A percentile compares a stretch with the other conserved stretches of the same genome.
These are phyloP conservation scores for Sodiomyces alkalinus DNA, from an alignment of 2,329 filamentous ascomycete genomes.

Conservation along the genomic window DNA sequence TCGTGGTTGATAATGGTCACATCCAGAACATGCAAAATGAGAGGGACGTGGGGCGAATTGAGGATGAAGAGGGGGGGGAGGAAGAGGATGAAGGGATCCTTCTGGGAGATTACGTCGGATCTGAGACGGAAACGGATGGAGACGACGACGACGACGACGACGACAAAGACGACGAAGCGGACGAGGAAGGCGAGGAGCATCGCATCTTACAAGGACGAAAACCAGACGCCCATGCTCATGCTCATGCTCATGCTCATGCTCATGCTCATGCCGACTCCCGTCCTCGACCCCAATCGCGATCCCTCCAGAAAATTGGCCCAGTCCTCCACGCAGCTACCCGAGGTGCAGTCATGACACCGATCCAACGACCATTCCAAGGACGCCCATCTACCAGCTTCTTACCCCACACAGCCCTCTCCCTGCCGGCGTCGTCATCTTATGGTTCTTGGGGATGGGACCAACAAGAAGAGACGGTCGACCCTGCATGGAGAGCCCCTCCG, in stretches of 20 bases:
- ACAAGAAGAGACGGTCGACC: conserved; percentile 16
- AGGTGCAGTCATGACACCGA: too few relatives aligned
- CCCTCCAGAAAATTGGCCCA: too few relatives aligned
- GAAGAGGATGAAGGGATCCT: conserved; percentile 20
- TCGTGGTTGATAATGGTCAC: conserved; percentile 88
- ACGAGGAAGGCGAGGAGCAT: conserved; percentile 15
- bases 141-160: conserved; percentile 9
- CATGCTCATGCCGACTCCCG: too few relatives aligned
- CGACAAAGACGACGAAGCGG: conserved; percentile 12
- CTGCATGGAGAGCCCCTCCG: conserved; percentile 22
- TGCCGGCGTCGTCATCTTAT: conserved; percentile 3
- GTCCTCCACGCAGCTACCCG: too few relatives aligned
- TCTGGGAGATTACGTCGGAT: conserved; percentile 13
- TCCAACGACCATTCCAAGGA: too few relatives aligned
- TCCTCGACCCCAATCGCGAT: too few relatives aligned
- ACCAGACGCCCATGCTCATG: too few relatives aligned
- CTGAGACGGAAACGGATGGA: conserved; percentile 5
- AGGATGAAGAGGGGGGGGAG: conserved; percentile 15
- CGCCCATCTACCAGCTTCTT: too few relatives aligned
- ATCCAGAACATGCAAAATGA: conserved; percentile 43
- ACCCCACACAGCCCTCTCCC: too few relatives aligned
- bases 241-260: too few relatives aligned
- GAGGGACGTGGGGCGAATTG: conserved; percentile 28
- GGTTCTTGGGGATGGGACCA: conserved; percentile 7
- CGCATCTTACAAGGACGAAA: conserved; percentile 9